Conservation (phyloP, 108 stramenopile species). For the Mediolabrus comicus region DNA sequence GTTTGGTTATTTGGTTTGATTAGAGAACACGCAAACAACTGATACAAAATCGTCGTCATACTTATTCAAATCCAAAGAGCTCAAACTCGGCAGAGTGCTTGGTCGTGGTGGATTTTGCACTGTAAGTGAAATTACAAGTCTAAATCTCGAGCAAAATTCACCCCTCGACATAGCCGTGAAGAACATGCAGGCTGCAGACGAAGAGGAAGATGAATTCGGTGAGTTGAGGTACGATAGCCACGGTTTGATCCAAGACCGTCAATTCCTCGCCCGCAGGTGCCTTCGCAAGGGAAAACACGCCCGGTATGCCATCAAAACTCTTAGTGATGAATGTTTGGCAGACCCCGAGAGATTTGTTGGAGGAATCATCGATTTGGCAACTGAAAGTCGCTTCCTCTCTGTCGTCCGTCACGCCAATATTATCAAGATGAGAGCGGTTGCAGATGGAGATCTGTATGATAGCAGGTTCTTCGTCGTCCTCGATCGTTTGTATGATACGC, state of each 20-base stretch:
- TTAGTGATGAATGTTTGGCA: slow-evolving; percentile 57
- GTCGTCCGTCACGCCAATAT: slow-evolving; percentile 87
- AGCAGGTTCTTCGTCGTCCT: slow-evolving; percentile 70
- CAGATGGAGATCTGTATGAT: slow-evolving; percentile 35
- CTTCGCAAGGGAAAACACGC: slow-evolving; percentile 76
- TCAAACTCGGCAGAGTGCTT: slow-evolving; percentile 67
- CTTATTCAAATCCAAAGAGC: slow-evolving; percentile 40
- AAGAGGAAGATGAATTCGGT: slow-evolving; percentile 55
- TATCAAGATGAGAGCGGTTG: slow-evolving; percentile 84
- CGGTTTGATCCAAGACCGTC: slow-evolving; percentile 75
- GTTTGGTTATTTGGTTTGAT: neutral
- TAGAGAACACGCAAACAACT: neutral
- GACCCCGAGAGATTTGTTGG: slow-evolving; percentile 67
- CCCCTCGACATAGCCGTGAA: slow-evolving; percentile 8
- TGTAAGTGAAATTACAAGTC: slow-evolving; percentile 59
- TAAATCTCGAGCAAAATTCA: slow-evolving; percentile 41
- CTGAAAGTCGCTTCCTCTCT: slow-evolving; percentile 75
- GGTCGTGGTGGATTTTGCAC: slow-evolving; percentile 85
- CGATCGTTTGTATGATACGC: slow-evolving; percentile 78
- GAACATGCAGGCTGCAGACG: slow-evolving; percentile 8
- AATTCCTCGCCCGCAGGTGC: slow-evolving; percentile 68
- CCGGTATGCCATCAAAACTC: slow-evolving; percentile 84
- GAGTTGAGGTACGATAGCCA: slow-evolving; percentile 56
- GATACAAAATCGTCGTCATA: neutral
- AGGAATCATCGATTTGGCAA: slow-evolving; percentile 79